Conservation (phyloP, 306 rosid species). For the Quercus engelmannii region DNA sequence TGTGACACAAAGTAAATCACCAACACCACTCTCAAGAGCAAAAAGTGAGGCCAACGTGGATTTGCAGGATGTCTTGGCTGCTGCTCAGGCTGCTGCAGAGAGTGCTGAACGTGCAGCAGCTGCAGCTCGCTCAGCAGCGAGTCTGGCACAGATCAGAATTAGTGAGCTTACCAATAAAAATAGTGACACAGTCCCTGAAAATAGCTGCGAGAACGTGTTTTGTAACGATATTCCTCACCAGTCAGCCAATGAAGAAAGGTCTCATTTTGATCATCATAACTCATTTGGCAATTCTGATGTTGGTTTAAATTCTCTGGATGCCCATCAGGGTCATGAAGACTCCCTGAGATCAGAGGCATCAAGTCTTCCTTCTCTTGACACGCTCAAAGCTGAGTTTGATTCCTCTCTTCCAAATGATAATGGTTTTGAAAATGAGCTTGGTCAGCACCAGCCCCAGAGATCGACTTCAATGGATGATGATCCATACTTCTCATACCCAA, state of each 20-base stretch:
- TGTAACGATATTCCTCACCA: slow-evolving; percentile 27
- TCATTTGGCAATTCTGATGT: slow-evolving; percentile 22
- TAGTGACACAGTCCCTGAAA: slow-evolving; percentile 31
- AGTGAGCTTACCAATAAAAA: slow-evolving; percentile 62
- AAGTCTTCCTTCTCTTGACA: slow-evolving; percentile 35
- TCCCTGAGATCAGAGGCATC: slow-evolving; percentile 35
- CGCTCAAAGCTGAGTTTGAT: slow-evolving; percentile 37
- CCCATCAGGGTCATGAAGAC: slow-evolving; percentile 34
- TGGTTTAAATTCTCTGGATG: slow-evolving; percentile 15
- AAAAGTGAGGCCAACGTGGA: slow-evolving; percentile 48
- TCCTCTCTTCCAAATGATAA: slow-evolving; percentile 35
- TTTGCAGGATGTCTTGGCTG: slow-evolving; percentile 85
- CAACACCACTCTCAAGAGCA: slow-evolving; percentile 39
- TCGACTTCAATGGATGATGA: slow-evolving; percentile 79
- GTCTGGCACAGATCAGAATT: slow-evolving; percentile 75
- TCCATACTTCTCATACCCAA: slow-evolving; percentile 71
- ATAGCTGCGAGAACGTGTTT: slow-evolving; percentile 60
- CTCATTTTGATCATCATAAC: slow-evolving; percentile 22
- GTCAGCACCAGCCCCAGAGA: slow-evolving; percentile 58
- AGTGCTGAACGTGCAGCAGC: slow-evolving; percentile 89
- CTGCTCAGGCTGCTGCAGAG: slow-evolving; percentile 95
- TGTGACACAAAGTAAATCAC: slow-evolving; percentile 31
- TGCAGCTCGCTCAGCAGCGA: slow-evolving; percentile 90
- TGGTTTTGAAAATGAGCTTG: slow-evolving; percentile 23
- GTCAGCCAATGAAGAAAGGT: slow-evolving; percentile 29